phyloP scores from a whole-genome alignment of 257 asterid genomes.

The Lavandula angustifolia region DNA sequence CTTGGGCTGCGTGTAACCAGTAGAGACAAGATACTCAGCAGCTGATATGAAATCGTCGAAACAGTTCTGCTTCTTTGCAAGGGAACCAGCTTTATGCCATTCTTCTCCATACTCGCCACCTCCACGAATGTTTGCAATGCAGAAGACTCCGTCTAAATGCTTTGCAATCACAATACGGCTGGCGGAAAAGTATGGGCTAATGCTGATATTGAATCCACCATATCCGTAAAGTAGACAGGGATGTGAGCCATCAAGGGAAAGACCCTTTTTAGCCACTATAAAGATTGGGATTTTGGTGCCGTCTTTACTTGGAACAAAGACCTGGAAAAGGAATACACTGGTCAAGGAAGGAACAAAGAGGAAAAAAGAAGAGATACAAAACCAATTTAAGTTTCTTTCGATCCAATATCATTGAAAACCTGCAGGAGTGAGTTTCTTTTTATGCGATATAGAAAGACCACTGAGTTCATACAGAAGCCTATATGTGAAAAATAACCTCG shows the following conservation, averaged over 20 bases:
- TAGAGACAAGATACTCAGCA: constrained; percentile 72
- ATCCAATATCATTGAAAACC: constrained; percentile 16
- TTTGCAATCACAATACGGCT: constrained; percentile 62
- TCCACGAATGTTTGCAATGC: constrained; percentile 93
- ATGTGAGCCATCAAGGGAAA: constrained; percentile 76
- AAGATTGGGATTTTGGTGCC: constrained; percentile 75
- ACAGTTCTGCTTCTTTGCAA: constrained; percentile 82
- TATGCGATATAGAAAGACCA: constrained; percentile 11
- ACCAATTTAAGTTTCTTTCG: constrained; percentile 15
- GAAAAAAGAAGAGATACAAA: neutral
- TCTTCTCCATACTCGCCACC: constrained; percentile 99
- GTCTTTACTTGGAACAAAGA: constrained; percentile 79
- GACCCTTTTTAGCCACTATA: constrained; percentile 73
- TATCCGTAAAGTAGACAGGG: constrained; percentile 85
- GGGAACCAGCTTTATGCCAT: constrained; percentile 94
- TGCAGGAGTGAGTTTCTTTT: constrained; percentile 16
- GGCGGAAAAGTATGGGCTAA: constrained; percentile 68
- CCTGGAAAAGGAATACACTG: constrained; percentile 47
- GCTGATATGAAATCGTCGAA: constrained; percentile 85
- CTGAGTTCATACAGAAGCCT: neutral
- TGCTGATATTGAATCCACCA: constrained; percentile 83
- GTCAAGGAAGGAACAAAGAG: constrained; percentile 27
- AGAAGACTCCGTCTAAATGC: constrained; percentile 69
- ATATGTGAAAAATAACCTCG: constrained; percentile 5
- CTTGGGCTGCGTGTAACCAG: constrained; percentile 85